Percentiles rank a stretch among this genome's conserved stretches.
Evolutionary conservation across 2,329 filamentous ascomycete genomes (phyloP).

Genomic region (Dendrostoma leiphaemia): DNA sequence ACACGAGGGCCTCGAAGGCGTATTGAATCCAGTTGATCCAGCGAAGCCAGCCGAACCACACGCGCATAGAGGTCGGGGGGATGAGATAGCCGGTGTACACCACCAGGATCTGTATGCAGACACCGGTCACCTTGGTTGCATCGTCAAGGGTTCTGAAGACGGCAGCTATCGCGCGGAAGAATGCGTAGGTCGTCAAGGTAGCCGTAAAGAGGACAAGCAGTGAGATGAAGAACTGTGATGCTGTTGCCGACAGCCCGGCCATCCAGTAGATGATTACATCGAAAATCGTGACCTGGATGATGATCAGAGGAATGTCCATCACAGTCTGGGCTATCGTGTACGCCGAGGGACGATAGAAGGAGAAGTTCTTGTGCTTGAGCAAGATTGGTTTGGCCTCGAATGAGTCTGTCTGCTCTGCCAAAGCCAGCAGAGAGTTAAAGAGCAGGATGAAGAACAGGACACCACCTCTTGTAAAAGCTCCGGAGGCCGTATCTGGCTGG

Average conservation of each 20-base stretch:
- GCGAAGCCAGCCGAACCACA: slow-evolving; percentile 62
- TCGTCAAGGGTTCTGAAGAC: slow-evolving; percentile 55
- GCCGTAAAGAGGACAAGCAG: neutral
- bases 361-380: slow-evolving; percentile 57
- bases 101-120: slow-evolving; percentile 36
- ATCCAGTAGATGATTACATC: slow-evolving; percentile 62
- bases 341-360: slow-evolving; percentile 54
- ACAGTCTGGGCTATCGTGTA: slow-evolving; percentile 57
- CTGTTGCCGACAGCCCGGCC: no score
- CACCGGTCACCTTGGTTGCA: slow-evolving; percentile 55
- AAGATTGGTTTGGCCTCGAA: slow-evolving; percentile 61
- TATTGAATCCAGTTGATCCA: slow-evolving; percentile 69
- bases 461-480: slow-evolving; percentile 63
- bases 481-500: slow-evolving; percentile 53
- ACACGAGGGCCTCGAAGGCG: slow-evolving; percentile 64
- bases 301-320: slow-evolving; percentile 52
- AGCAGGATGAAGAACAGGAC: slow-evolving; percentile 64
- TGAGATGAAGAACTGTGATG: slow-evolving; percentile 42
- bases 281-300: slow-evolving; percentile 59
- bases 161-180: slow-evolving; percentile 53
- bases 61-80: slow-evolving; percentile 58
- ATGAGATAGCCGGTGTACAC: slow-evolving; percentile 67
- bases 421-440: slow-evolving; percentile 59
- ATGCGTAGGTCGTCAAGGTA: no score
- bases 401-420: slow-evolving; percentile 65